Conservation (phyloP, 441 rosid species). For the Populus hybrid region DNA sequence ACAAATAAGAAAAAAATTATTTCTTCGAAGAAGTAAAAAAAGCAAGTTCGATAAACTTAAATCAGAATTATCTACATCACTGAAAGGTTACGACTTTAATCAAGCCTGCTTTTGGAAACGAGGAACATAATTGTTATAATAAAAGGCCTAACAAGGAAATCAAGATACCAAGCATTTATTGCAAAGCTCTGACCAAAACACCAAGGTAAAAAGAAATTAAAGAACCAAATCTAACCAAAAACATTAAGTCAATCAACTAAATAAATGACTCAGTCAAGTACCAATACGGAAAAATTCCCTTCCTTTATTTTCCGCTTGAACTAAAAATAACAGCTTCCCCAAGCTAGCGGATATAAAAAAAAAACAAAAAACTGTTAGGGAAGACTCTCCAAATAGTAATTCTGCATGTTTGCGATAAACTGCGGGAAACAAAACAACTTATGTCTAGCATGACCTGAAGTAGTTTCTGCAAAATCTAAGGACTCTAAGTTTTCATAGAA, state of each 20-base stretch:
- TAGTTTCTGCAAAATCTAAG: neutral
- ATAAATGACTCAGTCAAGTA: neutral
- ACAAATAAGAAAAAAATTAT: neutral
- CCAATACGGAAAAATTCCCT: neutral
- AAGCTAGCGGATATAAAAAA: neutral
- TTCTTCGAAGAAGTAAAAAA: neutral
- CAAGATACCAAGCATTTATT: neutral
- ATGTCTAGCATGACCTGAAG: neutral
- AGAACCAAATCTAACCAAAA: neutral
- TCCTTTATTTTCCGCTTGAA: neutral
- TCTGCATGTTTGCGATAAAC: neutral
- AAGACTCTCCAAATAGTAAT: slow-evolving; percentile 3
- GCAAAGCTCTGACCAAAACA: neutral
- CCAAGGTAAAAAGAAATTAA: neutral
- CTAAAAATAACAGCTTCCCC: neutral
- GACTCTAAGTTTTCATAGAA: neutral
- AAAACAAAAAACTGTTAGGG: neutral
- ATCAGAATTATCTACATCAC: neutral
- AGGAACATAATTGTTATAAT: neutral
- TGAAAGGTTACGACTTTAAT: neutral
- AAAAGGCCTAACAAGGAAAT: neutral
- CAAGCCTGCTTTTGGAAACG: slow-evolving; percentile 4
- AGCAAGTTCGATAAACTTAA: neutral
- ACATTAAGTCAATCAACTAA: neutral
- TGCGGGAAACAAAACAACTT: neutral